phyloP scores from a whole-genome alignment of 768 basidiomycete species.

The Gautieria morchelliformis region DNA sequence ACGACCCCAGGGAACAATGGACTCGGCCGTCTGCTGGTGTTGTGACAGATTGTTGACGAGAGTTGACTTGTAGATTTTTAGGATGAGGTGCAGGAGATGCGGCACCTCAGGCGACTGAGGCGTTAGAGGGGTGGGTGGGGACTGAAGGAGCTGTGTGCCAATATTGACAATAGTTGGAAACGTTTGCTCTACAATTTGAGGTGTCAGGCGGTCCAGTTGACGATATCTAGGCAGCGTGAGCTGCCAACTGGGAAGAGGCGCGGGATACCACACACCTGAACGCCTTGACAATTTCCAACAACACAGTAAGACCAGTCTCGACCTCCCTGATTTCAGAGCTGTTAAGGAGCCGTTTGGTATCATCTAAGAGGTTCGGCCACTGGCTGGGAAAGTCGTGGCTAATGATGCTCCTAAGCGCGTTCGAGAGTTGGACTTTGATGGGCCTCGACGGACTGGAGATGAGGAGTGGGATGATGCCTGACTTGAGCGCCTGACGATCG shows the following conservation, averaged over 20 bases:
- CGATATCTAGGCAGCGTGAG: slow-evolving; percentile 45
- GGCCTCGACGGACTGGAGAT: slow-evolving; percentile 53
- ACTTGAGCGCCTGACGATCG: slow-evolving; percentile 67
- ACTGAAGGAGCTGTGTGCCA: slow-evolving; percentile 56
- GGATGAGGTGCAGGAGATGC: slow-evolving; percentile 73
- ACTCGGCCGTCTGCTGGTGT: slow-evolving; percentile 68
- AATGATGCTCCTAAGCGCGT: slow-evolving; percentile 62
- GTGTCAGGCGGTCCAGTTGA: slow-evolving; percentile 49
- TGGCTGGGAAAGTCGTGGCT: slow-evolving; percentile 68
- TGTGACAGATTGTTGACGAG: slow-evolving; percentile 62
- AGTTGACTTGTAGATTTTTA: slow-evolving; percentile 80
- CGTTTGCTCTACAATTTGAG: slow-evolving; percentile 46
- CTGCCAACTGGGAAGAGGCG: background rate
- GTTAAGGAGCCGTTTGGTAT: slow-evolving; percentile 51
- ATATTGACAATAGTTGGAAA: slow-evolving; percentile 74
- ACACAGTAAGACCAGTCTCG: slow-evolving; percentile 70
- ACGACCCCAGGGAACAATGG: slow-evolving; percentile 80
- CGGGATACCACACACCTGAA: slow-evolving; percentile 45
- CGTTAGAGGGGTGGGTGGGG: slow-evolving; percentile 40
- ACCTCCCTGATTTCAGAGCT: slow-evolving; percentile 64
- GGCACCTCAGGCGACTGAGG: slow-evolving; percentile 59
- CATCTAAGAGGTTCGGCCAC: slow-evolving; percentile 65
- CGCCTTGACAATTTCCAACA: slow-evolving; percentile 69
- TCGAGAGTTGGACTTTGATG: slow-evolving; percentile 70
- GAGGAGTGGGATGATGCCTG: slow-evolving; percentile 58